These are phyloP conservation scores for Yamadazyma dushanensis DNA, from an alignment of 1,139 yeast genomes.

Conservation along the genomic window DNA sequence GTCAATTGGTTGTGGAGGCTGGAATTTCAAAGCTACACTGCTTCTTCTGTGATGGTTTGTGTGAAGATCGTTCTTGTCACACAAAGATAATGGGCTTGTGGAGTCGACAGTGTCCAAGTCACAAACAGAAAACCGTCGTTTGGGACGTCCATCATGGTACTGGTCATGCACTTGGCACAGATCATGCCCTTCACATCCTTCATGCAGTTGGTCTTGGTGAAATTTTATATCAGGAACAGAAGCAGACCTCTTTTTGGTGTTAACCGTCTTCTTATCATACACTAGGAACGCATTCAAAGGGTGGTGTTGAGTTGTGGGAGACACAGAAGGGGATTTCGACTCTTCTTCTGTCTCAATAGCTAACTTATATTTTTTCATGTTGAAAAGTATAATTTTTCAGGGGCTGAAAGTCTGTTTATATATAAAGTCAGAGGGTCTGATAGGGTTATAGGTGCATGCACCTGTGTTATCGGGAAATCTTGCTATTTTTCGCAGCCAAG, in stretches of 20 bases:
- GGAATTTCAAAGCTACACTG: conserved; percentile 34
- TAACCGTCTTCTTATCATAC: conserved; percentile 7
- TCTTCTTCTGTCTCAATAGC: conserved; percentile 5
- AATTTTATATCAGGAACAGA: no score
- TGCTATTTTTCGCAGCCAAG: conserved; percentile 1
- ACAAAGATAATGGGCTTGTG: conserved; percentile 10
- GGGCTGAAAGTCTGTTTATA: not conserved
- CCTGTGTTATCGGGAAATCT: not conserved
- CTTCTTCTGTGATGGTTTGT: conserved; percentile 27
- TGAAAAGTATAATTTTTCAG: not conserved
- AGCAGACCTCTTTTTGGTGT: not conserved
- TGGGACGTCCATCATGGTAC: not conserved
- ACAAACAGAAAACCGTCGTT: conserved; percentile 16
- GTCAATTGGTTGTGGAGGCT: conserved; percentile 17
- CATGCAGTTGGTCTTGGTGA: no score
- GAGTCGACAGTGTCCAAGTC: conserved; percentile 14
- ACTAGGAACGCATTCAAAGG: conserved; percentile 32
- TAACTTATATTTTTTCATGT: conserved; percentile 6
- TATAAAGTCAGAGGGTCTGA: not conserved
- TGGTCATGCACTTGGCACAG: no score
- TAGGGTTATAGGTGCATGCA: not conserved
- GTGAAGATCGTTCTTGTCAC: conserved; percentile 1
- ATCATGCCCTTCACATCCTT: no score
- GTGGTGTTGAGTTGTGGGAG: conserved; percentile 14
- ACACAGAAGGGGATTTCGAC: not conserved